A percentile compares a stretch with the other conserved stretches of the same genome.
Conservation (phyloP, 1,284 basidiomycete genomes). For the Ustilago sp. region DNA sequence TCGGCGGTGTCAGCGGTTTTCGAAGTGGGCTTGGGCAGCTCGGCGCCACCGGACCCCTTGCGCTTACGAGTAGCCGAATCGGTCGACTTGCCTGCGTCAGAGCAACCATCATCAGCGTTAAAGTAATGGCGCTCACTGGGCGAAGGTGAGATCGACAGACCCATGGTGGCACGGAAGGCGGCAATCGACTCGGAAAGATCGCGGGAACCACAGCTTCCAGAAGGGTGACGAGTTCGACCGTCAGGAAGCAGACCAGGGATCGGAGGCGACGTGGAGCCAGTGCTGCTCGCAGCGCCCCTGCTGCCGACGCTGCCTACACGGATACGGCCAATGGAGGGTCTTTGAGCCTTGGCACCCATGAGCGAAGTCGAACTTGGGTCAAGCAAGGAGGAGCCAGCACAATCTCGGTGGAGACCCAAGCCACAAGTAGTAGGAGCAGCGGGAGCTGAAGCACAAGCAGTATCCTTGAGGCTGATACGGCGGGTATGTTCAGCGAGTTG, state of each 20-base stretch:
- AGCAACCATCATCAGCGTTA: slow-evolving; percentile 12
- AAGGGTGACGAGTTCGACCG: slow-evolving; percentile 50
- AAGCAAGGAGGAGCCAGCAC: slow-evolving; percentile 1
- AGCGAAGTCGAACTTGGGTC: slow-evolving; percentile 11
- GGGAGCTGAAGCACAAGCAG: slow-evolving; percentile 12
- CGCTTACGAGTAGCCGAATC: slow-evolving; percentile 35
- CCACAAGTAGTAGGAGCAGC: slow-evolving; percentile 13
- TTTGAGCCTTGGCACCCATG: slow-evolving; percentile 1
- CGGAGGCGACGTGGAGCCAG: slow-evolving; percentile 28
- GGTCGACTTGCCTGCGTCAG: slow-evolving; percentile 19
- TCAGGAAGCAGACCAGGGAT: slow-evolving; percentile 47
- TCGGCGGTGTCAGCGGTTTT: slow-evolving; percentile 25
- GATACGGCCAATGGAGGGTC: slow-evolving; percentile 4
- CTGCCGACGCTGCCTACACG: slow-evolving; percentile 19
- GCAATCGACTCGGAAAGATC: slow-evolving; percentile 47
- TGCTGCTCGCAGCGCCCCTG: slow-evolving; percentile 16
- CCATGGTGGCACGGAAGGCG: slow-evolving; percentile 45
- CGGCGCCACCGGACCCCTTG: slow-evolving; percentile 24
- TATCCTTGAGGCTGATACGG: slow-evolving; percentile 27
- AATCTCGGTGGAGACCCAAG: slow-evolving; percentile 22
- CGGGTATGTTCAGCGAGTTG: slow-evolving; percentile 23
- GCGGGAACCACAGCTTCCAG: slow-evolving; percentile 40
- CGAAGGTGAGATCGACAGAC: slow-evolving; percentile 41
- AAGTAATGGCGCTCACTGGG: slow-evolving; percentile 26
- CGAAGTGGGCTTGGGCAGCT: slow-evolving; percentile 30